phyloP scores from a whole-genome alignment of 148 eudicot species.

The Talinum fruticosum region DNA sequence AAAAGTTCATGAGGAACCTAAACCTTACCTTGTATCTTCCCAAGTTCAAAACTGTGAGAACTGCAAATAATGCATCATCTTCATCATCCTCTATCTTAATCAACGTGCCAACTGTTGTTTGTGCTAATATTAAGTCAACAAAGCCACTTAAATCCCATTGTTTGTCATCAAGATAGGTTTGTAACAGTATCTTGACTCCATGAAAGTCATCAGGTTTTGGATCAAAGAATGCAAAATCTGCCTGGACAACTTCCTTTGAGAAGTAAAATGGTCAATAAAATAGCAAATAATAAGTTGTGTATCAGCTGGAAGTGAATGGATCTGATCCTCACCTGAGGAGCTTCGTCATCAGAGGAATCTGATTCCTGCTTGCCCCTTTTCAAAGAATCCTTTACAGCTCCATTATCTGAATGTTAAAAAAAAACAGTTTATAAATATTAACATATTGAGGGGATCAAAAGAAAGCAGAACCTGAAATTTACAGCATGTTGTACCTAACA shows the following conservation, averaged over 20 bases:
- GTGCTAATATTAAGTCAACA: constrained; percentile 75
- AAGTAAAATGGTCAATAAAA: background rate
- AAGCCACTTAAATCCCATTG: constrained; percentile 89
- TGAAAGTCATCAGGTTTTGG: constrained; percentile 89
- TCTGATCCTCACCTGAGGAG: constrained; percentile 46
- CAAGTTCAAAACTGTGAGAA: constrained; percentile 69
- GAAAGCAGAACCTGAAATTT: too few species aligned
- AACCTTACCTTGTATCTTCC: constrained; percentile 63
- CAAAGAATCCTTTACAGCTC: constrained; percentile 12
- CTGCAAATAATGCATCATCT: constrained; percentile 68
- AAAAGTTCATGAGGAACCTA: too few species aligned
- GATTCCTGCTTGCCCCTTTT: constrained; percentile 30
- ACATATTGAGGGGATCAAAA: background rate
- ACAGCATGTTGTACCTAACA: constrained; percentile 32
- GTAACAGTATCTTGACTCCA: constrained; percentile 74
- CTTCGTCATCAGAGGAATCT: constrained; percentile 59
- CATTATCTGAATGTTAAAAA: constrained; percentile 25
- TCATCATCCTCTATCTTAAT: constrained; percentile 85
- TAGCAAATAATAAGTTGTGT: background rate
- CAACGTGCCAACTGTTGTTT: constrained; percentile 83
- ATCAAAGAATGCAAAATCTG: constrained; percentile 96
- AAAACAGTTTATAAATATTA: background rate
- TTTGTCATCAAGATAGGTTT: constrained; percentile 63
- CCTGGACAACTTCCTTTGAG: constrained; percentile 70
- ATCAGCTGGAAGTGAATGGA: background rate